Conservation (phyloP, 2,329 filamentous ascomycete genomes). For the Fusarium drepaniforme region DNA sequence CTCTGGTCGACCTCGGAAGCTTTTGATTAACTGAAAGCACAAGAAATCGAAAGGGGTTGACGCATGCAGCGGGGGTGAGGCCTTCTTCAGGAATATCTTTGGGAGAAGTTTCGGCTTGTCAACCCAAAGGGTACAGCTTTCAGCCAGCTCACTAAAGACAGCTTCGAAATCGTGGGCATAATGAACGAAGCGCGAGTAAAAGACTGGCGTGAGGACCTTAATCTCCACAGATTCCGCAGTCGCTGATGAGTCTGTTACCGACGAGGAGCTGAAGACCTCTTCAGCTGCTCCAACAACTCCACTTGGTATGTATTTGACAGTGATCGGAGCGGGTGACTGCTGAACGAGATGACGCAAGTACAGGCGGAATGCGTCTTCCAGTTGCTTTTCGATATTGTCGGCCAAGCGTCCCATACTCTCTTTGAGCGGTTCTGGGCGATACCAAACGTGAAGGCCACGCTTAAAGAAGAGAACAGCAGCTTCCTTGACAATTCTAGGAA, state of each 20-base stretch:
- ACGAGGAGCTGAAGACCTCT: constrained; percentile 54
- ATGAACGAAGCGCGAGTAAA: constrained; percentile 75
- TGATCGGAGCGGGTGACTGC: constrained; percentile 56
- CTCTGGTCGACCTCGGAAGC: constrained; percentile 56
- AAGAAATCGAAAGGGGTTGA: constrained; percentile 53
- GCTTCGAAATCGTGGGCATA: constrained; percentile 73
- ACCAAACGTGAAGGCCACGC: constrained; percentile 72
- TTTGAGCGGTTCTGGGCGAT: constrained; percentile 70
- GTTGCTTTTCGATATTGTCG: constrained; percentile 58
- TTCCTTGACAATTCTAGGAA: constrained; percentile 74
- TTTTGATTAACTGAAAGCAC: constrained; percentile 59
- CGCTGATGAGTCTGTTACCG: constrained; percentile 30
- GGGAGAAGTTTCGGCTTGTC: constrained; percentile 66
- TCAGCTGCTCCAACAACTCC: constrained; percentile 56
- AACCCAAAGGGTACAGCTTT: constrained; percentile 69
- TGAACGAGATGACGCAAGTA: constrained; percentile 65
- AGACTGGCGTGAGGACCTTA: constrained; percentile 71
- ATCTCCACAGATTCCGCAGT: constrained; percentile 61
- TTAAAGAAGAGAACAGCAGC: constrained; percentile 68
- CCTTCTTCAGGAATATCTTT: constrained; percentile 57
- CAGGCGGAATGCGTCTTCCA: constrained; percentile 61
- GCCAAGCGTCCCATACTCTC: constrained; percentile 67
- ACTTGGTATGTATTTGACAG: constrained; percentile 66
- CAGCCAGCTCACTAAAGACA: constrained; percentile 69
- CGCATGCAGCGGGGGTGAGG: constrained; percentile 50